Percentiles rank a stretch among this genome's conserved stretches.
phyloP scores from a whole-genome alignment of 306 rosid species.

The Lotus japonicus region DNA sequence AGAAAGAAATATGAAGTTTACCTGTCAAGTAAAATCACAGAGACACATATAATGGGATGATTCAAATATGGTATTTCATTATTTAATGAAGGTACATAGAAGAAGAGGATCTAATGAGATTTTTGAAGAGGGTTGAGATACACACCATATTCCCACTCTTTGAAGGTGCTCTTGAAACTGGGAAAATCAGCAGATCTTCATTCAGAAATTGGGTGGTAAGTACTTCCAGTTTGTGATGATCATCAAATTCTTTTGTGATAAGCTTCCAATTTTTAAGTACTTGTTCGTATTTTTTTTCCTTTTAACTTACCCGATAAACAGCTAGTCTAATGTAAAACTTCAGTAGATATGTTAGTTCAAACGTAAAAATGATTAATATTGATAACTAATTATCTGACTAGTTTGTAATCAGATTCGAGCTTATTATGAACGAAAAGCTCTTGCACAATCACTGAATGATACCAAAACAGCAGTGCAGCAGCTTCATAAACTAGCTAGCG shows the following conservation, averaged over 20 bases:
- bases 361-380: background rate
- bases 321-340: background rate
- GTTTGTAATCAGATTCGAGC: slow-evolving; percentile 59
- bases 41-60: too few relatives aligned
- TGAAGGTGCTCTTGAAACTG: slow-evolving; percentile 55
- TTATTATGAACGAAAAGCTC: slow-evolving; percentile 42
- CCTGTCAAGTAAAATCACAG: too few relatives aligned
- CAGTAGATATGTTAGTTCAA: background rate
- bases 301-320: background rate
- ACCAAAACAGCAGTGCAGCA: slow-evolving; percentile 59
- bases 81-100: slow-evolving; percentile 38
- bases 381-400: too few relatives aligned
- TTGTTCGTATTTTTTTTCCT: too few relatives aligned
- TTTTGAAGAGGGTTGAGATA: slow-evolving; percentile 44
- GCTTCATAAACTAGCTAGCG: slow-evolving; percentile 49
- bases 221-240: background rate
- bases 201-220: slow-evolving; percentile 50
- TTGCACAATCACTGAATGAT: slow-evolving; percentile 48
- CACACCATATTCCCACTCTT: slow-evolving; percentile 51
- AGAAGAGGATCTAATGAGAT: slow-evolving; percentile 50
- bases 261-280: too few relatives aligned
- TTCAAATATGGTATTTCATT: background rate
- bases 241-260: too few relatives aligned
- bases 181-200: slow-evolving; percentile 39
- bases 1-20: too few relatives aligned